phyloP scores from a whole-genome alignment of 441 rosid species.

The Erysimum cheiri region DNA sequence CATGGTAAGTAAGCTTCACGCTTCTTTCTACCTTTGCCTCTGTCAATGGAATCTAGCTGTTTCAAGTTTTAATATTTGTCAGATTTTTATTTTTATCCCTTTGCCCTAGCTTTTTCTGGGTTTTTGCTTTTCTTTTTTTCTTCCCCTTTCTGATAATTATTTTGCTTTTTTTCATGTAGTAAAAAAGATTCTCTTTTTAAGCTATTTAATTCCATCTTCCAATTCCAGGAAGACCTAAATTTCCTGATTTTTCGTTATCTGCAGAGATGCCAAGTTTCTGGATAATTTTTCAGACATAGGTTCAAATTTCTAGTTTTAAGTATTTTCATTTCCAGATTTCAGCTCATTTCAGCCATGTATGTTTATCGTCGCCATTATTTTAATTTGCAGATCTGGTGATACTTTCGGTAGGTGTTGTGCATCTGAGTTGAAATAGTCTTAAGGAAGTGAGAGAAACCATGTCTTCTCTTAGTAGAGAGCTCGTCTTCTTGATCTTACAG shows the following conservation, averaged over 20 bases:
- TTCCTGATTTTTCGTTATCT: conserved; percentile 39
- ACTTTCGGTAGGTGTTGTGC: conserved; percentile 44
- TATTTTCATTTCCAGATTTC: conserved; percentile 21
- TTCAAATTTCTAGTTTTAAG: conserved; percentile 49
- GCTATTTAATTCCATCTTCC: conserved; percentile 48
- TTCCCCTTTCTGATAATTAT: conserved; percentile 38
- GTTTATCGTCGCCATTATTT: conserved; percentile 31
- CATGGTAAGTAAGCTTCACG: conserved; percentile 56
- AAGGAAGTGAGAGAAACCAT: conserved; percentile 54
- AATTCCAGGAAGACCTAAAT: conserved; percentile 47
- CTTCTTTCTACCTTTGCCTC: conserved; percentile 51
- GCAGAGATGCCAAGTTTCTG: conserved; percentile 38
- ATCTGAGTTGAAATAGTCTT: conserved; percentile 45
- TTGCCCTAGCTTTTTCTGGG: conserved; percentile 40
- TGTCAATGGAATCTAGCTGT: conserved; percentile 54
- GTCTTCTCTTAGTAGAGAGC: conserved; percentile 99
- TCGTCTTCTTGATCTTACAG: conserved; percentile 97
- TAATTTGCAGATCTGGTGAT: conserved; percentile 66
- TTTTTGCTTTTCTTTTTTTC: conserved; percentile 19
- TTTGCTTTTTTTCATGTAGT: conserved; percentile 47
- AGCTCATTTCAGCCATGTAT: conserved; percentile 34
- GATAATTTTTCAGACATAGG: conserved; percentile 39
- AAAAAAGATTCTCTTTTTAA: conserved; percentile 52
- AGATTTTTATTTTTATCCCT: conserved; percentile 7
- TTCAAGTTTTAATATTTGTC: conserved; percentile 36